Base-by-base conservation (phyloP, 306 rosid species). In the Crataegus laevigata region DNA sequence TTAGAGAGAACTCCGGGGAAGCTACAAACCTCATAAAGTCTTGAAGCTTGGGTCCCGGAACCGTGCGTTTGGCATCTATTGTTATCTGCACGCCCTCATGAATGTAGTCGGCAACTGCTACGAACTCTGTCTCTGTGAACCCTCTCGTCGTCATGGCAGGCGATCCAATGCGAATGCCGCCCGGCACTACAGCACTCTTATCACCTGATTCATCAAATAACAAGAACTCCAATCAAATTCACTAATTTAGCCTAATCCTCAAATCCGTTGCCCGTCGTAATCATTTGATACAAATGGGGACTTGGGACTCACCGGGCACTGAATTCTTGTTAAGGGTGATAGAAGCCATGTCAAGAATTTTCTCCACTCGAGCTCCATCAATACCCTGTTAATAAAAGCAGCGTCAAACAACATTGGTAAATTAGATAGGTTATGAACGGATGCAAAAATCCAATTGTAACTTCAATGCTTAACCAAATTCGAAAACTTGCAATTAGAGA, bases 81-180 rank as follows among this genome's bases (percentile, higher is more conserved):
- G 91, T 80, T 74, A 91, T 86, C 72, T 79, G 82, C 66, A 94
- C 97, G 8, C 98, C 98, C 87, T 90, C 98, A 0, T 94, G 93
- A 79, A 94, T 87, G 47, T 86, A 82, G 79, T 94, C 93, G 6
- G 97, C 97, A 60, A 87, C 68, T 26, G 84, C 76, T 50, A 76
- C 55, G 66, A 94, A 94, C 18, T 91, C 93, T 75, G 75, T 86
- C 86, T 87, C 94, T 4, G 85, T 78, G 76, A 94, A 85, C 81
- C 98, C 97, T 76, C 98, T 87, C 13, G 97, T 94, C 62, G 97
- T 91, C 98, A 94, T 91, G 36, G 98, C 98, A 58, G 98, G 98
- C 8, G 98, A 78, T 17, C 98, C 98, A 4, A 94, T 94, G 77
- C 98, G 98, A 60, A 94, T 94, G 68, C 98, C 98, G 15, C 98